A percentile compares a stretch with the other conserved stretches of the same genome.
Evolutionary conservation across 805 yeast species (phyloP).

Genomic region (Lipomyces spencermartinsiae): DNA sequence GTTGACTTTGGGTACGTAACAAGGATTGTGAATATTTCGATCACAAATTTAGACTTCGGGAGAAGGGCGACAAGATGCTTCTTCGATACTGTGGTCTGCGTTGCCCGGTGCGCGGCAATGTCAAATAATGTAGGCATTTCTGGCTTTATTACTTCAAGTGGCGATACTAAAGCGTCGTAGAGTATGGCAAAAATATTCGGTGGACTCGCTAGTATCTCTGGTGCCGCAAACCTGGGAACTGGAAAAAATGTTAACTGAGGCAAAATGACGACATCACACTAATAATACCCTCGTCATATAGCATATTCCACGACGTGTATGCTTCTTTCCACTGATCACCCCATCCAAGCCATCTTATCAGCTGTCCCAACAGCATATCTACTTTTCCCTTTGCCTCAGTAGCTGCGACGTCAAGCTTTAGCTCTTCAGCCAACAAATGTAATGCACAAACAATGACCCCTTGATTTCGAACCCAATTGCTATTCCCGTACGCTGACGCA

Average conservation of each 20-base stretch:
- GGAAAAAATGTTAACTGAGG: not conserved
- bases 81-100: not conserved
- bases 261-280: not conserved
- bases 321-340: slow-evolving; percentile 59
- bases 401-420: slow-evolving; percentile 56
- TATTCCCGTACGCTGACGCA: not conserved
- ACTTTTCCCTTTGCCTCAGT: slow-evolving; percentile 46
- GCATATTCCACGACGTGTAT: slow-evolving; percentile 37
- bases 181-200: slow-evolving; percentile 24
- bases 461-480: slow-evolving; percentile 9
- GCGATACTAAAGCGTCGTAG: slow-evolving; percentile 13
- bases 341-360: slow-evolving; percentile 78
- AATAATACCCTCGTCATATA: slow-evolving; percentile 40
- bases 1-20: slow-evolving; percentile 14
- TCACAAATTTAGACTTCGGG: slow-evolving; percentile 18
- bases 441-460: slow-evolving; percentile 60
- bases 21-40: slow-evolving; percentile 17
- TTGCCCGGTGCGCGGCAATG: slow-evolving; percentile 6
- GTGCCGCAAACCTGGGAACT: slow-evolving; percentile 19
- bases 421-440: slow-evolving; percentile 81
- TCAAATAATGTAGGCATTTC: slow-evolving; percentile 14
- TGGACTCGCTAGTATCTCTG: slow-evolving; percentile 12
- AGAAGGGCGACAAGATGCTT: slow-evolving; percentile 7
- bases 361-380: slow-evolving; percentile 63
- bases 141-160: not conserved